Conservation (phyloP, 2,329 filamentous ascomycete species). For the Neofusicoccum ribis region DNA sequence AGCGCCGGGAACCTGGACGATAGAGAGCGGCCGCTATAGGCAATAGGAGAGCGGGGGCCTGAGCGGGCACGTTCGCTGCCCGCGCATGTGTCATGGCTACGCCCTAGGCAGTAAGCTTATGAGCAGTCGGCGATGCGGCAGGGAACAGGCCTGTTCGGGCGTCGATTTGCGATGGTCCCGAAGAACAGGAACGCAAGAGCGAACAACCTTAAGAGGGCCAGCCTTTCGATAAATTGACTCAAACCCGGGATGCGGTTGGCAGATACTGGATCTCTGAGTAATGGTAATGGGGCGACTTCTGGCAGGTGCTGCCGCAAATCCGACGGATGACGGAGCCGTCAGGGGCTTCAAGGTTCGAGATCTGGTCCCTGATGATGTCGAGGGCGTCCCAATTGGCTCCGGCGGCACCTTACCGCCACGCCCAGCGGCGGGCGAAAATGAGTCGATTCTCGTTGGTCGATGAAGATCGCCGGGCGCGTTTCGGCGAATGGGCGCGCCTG, state of each 20-base stretch:
- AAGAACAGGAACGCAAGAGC: not conserved
- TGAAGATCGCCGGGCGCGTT: conserved; percentile 9
- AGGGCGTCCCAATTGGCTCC: not conserved
- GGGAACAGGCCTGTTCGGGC: not conserved
- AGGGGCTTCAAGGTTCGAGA: conserved; percentile 13
- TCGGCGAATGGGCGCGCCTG: not conserved
- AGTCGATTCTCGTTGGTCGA: conserved; percentile 1
- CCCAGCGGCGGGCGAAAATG: not conserved
- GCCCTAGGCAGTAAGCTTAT: conserved; percentile 15
- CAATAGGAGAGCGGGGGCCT: conserved; percentile 2
- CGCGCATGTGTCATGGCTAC: conserved; percentile 5
- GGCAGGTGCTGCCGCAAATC: not conserved
- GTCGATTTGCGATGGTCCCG: conserved; percentile 12
- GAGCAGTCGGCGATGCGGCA: conserved; percentile 8
- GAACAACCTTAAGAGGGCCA: not conserved
- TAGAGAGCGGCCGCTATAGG: not conserved
- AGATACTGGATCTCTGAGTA: conserved; percentile 1
- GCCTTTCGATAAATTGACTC: not conserved
- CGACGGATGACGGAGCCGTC: conserved; percentile 1
- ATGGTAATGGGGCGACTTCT: not conserved
- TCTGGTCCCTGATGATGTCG: conserved; percentile 5
- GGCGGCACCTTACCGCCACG: conserved; percentile 9
- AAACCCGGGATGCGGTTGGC: not conserved
- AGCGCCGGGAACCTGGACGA: not conserved
- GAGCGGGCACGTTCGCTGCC: not conserved